Conservation (phyloP, 257 asterid genomes). For the Fraxinus excelsior region DNA sequence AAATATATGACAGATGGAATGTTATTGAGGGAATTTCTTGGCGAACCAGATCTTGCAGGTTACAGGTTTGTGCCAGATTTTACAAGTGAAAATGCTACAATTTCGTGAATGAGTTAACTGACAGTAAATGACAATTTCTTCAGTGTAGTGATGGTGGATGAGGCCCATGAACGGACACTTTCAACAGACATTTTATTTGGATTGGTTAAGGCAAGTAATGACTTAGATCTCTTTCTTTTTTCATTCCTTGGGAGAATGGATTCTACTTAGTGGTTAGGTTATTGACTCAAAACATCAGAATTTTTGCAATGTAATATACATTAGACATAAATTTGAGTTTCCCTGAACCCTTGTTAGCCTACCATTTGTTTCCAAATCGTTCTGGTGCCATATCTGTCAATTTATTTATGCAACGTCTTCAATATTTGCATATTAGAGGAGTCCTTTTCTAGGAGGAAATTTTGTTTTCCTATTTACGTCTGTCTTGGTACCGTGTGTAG, state of each 20-base stretch:
- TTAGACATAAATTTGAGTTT: neutral
- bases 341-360: neutral
- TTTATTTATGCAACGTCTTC: neutral
- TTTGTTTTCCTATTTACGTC: neutral
- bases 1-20: constrained; percentile 96
- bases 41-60: constrained; percentile 90
- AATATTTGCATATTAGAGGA: neutral
- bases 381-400: neutral
- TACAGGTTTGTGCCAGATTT: constrained; percentile 58
- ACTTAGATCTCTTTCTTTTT: neutral
- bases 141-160: constrained; percentile 96
- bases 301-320: neutral
- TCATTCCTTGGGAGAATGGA: neutral
- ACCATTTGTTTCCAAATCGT: neutral
- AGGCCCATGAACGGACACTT: constrained; percentile 94
- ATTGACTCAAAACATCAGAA: neutral
- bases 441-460: neutral
- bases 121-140: constrained; percentile 22
- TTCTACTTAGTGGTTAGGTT: neutral
- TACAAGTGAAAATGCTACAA: constrained; percentile 8
- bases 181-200: constrained; percentile 93
- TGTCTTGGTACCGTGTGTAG: neutral
- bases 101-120: constrained; percentile 23
- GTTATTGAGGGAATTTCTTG: constrained; percentile 85
- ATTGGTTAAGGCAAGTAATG: constrained; percentile 67